Percentiles rank a stretch among this genome's conserved stretches.
Evolutionary conservation across 2,329 filamentous ascomycete species (phyloP).

Genomic region (Apiospora malaysiana): DNA sequence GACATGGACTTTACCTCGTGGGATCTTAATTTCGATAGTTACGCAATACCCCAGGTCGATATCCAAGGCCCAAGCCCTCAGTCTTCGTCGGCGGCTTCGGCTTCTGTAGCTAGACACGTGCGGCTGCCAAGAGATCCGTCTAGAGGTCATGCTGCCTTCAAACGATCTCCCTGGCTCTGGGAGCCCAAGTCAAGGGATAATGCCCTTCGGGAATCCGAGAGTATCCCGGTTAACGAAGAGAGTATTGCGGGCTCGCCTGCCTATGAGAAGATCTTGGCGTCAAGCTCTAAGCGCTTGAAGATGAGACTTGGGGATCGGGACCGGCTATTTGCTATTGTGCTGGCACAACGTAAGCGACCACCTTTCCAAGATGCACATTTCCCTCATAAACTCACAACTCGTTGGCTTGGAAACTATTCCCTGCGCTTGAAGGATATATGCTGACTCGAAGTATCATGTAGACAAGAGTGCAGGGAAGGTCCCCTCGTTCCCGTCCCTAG

Average conservation of each 20-base stretch:
- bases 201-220: slow-evolving; percentile 33
- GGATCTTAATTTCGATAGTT: slow-evolving; percentile 40
- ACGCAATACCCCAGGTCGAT: slow-evolving; percentile 37
- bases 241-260: slow-evolving; percentile 29
- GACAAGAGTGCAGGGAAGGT: slow-evolving; percentile 23
- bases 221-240: slow-evolving; percentile 33
- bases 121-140: slow-evolving; percentile 33
- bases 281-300: slow-evolving; percentile 28
- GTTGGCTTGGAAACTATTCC: too few species aligned
- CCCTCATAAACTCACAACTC: not conserved
- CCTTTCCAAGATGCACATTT: not conserved
- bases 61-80: slow-evolving; percentile 35
- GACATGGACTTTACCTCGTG: slow-evolving; percentile 42
- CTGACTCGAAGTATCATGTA: not conserved
- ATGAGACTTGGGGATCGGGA: slow-evolving; percentile 32
- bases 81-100: slow-evolving; percentile 32
- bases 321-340: slow-evolving; percentile 35
- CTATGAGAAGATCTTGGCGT: slow-evolving; percentile 28
- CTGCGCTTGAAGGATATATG: not conserved
- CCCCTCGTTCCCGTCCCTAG: slow-evolving; percentile 37
- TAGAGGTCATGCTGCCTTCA: slow-evolving; percentile 40
- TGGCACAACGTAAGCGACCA: slow-evolving; percentile 32
- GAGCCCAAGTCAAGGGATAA: slow-evolving; percentile 39
- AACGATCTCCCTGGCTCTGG: slow-evolving; percentile 43
- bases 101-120: slow-evolving; percentile 29